Percentiles rank a stretch among this genome's conserved stretches.
phyloP scores from a whole-genome alignment of 2,329 filamentous ascomycete genomes.

The Pezicula radicicola region DNA sequence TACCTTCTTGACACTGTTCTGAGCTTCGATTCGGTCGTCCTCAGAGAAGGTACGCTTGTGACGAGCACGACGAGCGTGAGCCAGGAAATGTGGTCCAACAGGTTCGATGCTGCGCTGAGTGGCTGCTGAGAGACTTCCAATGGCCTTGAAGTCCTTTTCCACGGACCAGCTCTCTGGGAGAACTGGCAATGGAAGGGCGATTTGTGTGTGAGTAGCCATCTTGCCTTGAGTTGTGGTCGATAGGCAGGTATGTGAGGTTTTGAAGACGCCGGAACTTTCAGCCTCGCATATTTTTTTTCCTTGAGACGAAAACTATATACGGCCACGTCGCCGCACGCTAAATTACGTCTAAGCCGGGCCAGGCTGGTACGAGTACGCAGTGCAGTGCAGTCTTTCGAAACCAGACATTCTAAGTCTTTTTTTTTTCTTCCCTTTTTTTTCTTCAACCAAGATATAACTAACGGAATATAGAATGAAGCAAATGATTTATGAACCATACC shows the following conservation, averaged over 20 bases:
- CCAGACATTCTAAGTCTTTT: too few relatives aligned
- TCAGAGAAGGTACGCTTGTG: conserved; percentile 98
- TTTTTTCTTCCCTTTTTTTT: too few relatives aligned
- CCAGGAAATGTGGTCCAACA: conserved; percentile 95
- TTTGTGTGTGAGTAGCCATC: conserved; percentile 23
- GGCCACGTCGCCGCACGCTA: too few relatives aligned
- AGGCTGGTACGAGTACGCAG: too few relatives aligned
- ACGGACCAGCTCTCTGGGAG: conserved; percentile 79
- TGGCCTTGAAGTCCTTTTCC: conserved; percentile 88
- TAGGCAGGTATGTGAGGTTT: background rate
- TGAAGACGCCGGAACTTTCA: background rate
- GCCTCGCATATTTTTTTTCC: background rate
- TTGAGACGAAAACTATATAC: background rate
- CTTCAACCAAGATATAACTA: too few relatives aligned
- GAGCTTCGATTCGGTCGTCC: conserved; percentile 95
- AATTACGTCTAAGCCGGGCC: too few relatives aligned
- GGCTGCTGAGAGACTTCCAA: conserved; percentile 73
- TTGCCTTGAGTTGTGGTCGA: background rate
- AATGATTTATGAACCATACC: too few relatives aligned
- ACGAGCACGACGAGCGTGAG: conserved; percentile 90
- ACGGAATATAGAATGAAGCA: too few relatives aligned
- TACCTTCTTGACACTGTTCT: conserved; percentile 91
- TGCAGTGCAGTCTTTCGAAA: too few relatives aligned
- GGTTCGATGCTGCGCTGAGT: conserved; percentile 90
- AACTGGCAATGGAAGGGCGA: conserved; percentile 66